Evolutionary conservation across 305 asterid species (phyloP).

Genomic region (Solanum chacoense): DNA sequence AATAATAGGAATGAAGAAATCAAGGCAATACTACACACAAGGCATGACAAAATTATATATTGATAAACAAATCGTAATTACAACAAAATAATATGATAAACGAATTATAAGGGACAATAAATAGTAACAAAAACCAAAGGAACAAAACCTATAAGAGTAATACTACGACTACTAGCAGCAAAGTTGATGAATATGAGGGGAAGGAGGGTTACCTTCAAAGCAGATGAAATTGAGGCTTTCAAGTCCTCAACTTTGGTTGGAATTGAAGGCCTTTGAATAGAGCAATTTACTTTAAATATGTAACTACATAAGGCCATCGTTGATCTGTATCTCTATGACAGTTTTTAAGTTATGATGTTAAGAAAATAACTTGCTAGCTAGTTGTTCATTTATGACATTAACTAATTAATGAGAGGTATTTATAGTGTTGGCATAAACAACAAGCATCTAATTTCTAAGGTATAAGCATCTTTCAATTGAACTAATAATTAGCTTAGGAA

Average conservation of each 20-base stretch:
- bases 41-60: background rate
- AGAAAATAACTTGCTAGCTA: background rate
- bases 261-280: conserved; percentile 2
- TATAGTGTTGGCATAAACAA: background rate
- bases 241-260: conserved; percentile 2
- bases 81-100: background rate
- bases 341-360: background rate
- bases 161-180: background rate
- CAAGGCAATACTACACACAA: background rate
- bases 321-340: background rate
- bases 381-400: background rate
- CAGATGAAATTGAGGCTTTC: background rate
- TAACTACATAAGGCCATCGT: background rate
- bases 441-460: background rate
- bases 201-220: background rate
- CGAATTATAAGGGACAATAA: background rate
- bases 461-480: background rate
- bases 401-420: background rate
- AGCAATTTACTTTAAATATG: conserved; percentile 5
- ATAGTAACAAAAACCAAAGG: too few relatives aligned
- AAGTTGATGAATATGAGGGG: background rate
- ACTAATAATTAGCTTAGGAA: background rate
- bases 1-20: background rate
- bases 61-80: too few relatives aligned
- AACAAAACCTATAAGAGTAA: background rate